Base-by-base conservation (phyloP, 768 basidiomycete genomes). In the Lyophyllum atratum region DNA sequence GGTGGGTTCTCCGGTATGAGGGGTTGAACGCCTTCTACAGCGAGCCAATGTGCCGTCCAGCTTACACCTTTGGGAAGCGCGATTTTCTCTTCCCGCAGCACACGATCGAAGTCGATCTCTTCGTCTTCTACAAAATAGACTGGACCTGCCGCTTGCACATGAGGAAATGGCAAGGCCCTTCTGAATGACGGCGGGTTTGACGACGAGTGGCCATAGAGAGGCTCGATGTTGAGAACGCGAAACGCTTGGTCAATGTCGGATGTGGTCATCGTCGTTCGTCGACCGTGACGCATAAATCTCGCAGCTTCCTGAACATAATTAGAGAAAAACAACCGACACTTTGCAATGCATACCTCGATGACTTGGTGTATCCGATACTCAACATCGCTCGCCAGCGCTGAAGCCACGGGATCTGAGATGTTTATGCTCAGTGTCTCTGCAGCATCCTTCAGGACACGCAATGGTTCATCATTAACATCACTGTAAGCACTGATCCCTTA, bases 31-130 rank as follows among this genome's bases (percentile, higher is more conserved):
- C 97, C 97, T 65, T 99, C 97, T 37, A 99, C 94, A 0, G 95
- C 95, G 29, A 99, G 81, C 97, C 97, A 99, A 69, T 99, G 97
- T 2, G 97, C 95, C 0, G 87, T 90, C 89, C 92, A 95, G 62
- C 80, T 85, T 54, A 92, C 86, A 40, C 87, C 89, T 64, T 89
- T 87, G 0, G 93, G 92, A 8, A 95, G 73, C 1, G 82, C 78
- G 33, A 94, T 86, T 70, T 94, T 90, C 70, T 93, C 92, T 65
- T 93, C 91, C 53, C 91, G 84, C 40, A 98, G 73, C 10, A 95
- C 86, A 52, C 87, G 92, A 68, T 95, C 92, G 65, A 99, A 94
- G 73, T 98, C 97, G 47, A 99, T 89, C 72, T 98, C 97, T 64
- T 98, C 95, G 68, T 99, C 97, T 58, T 97, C 93, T 17, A 96